A percentile compares a stretch with the other conserved stretches of the same genome.
Evolutionary conservation across 2,329 filamentous ascomycete species (phyloP).

Genomic region (Xylaria multiplex): DNA sequence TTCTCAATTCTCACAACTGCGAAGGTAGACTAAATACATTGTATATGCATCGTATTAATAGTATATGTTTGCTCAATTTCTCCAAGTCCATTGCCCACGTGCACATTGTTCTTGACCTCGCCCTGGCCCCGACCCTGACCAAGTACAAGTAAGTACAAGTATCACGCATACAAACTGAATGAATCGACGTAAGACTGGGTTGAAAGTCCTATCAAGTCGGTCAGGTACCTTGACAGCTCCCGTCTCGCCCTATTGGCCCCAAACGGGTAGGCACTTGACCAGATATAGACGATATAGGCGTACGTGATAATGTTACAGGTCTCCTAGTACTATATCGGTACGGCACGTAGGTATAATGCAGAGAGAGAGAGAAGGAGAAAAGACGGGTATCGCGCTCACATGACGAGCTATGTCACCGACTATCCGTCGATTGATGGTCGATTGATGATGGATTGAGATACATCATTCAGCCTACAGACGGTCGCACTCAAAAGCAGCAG

Average conservation of each 20-base stretch:
- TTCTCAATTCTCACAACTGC: neutral
- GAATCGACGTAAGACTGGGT: neutral
- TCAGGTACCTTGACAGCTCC: neutral
- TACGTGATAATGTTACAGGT: neutral
- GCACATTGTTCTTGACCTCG: neutral
- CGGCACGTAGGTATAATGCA: neutral
- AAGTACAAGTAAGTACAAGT: too few relatives aligned
- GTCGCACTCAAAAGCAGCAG: too few relatives aligned
- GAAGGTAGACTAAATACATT: neutral
- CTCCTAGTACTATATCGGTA: neutral
- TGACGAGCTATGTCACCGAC: neutral
- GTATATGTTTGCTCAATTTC: neutral
- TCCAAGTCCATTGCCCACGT: neutral
- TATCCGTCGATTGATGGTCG: neutral
- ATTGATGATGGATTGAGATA: neutral
- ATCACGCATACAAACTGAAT: neutral
- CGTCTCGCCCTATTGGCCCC: conserved; percentile 6
- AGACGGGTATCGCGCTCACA: conserved; percentile 1
- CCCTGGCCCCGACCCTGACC: neutral
- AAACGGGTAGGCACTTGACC: neutral
- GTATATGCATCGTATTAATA: neutral
- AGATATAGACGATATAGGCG: neutral
- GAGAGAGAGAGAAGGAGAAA: neutral
- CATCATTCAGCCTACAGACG: neutral
- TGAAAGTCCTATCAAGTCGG: conserved; percentile 6